Percentiles rank a stretch among this genome's conserved stretches.
Evolutionary conservation across 164 flowering plant species (phyloP).

Genomic region (Saururus chinensis): DNA sequence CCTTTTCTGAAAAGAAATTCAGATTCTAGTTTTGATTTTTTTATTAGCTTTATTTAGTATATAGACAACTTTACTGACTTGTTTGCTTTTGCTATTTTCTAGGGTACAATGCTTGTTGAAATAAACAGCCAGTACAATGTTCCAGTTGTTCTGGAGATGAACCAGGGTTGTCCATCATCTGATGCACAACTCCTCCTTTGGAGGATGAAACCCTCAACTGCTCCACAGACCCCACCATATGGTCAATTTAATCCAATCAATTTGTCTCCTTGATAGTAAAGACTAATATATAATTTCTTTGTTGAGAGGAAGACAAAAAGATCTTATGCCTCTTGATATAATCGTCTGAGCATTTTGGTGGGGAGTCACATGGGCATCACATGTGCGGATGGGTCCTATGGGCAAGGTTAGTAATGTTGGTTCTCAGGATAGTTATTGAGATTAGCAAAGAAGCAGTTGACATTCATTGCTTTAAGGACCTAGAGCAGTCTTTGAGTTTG

Average conservation of each 20-base stretch:
- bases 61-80: background rate
- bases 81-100: conserved; percentile 7
- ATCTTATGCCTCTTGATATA: too few species aligned
- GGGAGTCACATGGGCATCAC: background rate
- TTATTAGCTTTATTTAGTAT: background rate
- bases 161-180: conserved; percentile 61
- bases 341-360: background rate
- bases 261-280: conserved; percentile 41
- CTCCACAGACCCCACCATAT: conserved; percentile 16
- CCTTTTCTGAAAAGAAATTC: background rate
- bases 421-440: background rate
- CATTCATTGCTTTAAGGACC: too few species aligned
- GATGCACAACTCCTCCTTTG: conserved; percentile 64
- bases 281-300: background rate
- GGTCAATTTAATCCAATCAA: conserved; percentile 24
- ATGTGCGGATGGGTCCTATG: background rate
- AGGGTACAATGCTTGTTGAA: conserved; percentile 83
- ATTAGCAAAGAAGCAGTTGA: too few species aligned
- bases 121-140: conserved; percentile 31
- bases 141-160: conserved; percentile 77
- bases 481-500: too few species aligned
- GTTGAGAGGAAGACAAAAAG: background rate
- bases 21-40: background rate
- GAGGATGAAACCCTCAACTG: conserved; percentile 30
- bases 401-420: background rate